Percentiles rank a stretch among this genome's conserved stretches.
Evolutionary conservation across 352 stramenopile genomes (phyloP).

Genomic region (Hyaloperonospora brassicae): DNA sequence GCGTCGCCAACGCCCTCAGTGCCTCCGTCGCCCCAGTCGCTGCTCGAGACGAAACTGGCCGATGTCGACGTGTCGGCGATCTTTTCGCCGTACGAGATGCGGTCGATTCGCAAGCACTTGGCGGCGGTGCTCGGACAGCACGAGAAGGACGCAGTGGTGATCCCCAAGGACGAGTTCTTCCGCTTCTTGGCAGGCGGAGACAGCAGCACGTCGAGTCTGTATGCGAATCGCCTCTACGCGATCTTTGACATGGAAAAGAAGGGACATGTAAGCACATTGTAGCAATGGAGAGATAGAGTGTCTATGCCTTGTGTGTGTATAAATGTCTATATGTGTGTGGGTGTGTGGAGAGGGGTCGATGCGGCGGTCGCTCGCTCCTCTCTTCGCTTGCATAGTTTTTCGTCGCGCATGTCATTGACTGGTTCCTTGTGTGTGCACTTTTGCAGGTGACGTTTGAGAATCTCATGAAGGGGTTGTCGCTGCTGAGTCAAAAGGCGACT

Average conservation of each 20-base stretch:
- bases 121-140: slow-evolving; percentile 53
- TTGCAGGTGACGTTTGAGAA: slow-evolving; percentile 75
- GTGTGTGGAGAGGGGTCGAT: too few species aligned
- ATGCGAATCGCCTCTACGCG: slow-evolving; percentile 78
- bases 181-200: slow-evolving; percentile 68
- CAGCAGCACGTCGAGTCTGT: slow-evolving; percentile 60
- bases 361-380: too few species aligned
- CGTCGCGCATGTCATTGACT: not conserved
- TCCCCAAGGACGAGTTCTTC: slow-evolving; percentile 83
- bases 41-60: slow-evolving; percentile 62
- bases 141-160: slow-evolving; percentile 63
- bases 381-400: too few species aligned
- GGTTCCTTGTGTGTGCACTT: not conserved
- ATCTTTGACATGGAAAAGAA: slow-evolving; percentile 81
- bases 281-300: not conserved
- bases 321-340: too few species aligned
- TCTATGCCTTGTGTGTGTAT: not conserved
- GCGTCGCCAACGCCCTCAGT: slow-evolving; percentile 11
- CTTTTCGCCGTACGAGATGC: slow-evolving; percentile 72
- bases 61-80: slow-evolving; percentile 64
- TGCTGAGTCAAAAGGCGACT: slow-evolving; percentile 80
- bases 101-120: slow-evolving; percentile 71
- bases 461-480: slow-evolving; percentile 67
- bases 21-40: slow-evolving; percentile 23
- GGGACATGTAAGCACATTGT: slow-evolving; percentile 32